Evolutionary conservation across 208 protist genomes (phyloP).

Genomic region (Wallacemonas sp.): DNA sequence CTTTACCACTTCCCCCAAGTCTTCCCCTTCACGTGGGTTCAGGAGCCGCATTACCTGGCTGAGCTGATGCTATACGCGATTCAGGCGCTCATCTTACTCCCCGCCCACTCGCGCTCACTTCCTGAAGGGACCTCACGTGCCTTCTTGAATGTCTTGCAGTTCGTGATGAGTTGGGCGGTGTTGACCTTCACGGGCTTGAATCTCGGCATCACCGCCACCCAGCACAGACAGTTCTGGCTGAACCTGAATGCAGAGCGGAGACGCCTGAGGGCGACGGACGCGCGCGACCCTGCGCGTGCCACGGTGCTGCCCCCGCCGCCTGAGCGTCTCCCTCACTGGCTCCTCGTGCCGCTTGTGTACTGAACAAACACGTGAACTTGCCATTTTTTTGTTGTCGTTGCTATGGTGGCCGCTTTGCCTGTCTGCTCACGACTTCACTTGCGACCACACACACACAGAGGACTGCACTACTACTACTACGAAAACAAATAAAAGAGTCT

Average conservation of each 20-base stretch:
- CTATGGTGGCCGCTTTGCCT: background rate
- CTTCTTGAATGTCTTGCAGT: no score
- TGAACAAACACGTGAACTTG: background rate
- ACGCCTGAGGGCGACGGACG: background rate
- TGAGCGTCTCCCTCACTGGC: background rate
- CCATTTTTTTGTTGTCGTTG: conserved; percentile 4
- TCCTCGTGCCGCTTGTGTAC: background rate
- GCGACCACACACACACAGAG: no score
- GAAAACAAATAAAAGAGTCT: no score
- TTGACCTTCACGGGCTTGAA: conserved; percentile 64
- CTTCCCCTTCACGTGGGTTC: conserved; percentile 38
- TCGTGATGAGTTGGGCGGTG: conserved; percentile 27
- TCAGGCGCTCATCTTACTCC: conserved; percentile 22
- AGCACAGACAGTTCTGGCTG: conserved; percentile 74
- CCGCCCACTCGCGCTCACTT: background rate
- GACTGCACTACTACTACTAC: no score
- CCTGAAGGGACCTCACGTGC: no score
- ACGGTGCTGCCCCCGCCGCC: no score
- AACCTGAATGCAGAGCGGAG: conserved; percentile 33
- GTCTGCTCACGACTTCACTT: background rate
- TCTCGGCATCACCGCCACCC: conserved; percentile 62
- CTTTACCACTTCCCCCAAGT: conserved; percentile 45
- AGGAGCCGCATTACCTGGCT: conserved; percentile 83
- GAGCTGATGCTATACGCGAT: conserved; percentile 73
- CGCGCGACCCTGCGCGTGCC: background rate